Conservation (phyloP, 768 basidiomycete genomes). For the Suillus lakei region DNA sequence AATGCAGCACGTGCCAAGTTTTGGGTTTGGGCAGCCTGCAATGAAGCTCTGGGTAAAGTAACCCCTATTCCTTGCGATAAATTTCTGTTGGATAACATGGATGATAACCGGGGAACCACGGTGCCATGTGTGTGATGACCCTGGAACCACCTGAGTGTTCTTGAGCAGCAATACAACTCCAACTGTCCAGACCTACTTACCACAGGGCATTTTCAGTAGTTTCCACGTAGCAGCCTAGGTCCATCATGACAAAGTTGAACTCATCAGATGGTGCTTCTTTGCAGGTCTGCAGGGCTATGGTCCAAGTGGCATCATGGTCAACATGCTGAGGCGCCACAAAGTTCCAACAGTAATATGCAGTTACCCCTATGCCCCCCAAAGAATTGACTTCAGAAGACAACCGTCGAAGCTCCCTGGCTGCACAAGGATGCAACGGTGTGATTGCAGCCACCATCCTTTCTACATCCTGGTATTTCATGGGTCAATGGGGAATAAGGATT, state of each 20-base stretch:
- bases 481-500: background rate
- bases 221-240: background rate
- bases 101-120: background rate
- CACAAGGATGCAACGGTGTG: background rate
- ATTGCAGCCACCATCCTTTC: background rate
- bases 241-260: background rate
- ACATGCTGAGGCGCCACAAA: background rate
- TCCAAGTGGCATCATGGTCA: background rate
- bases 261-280: background rate
- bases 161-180: background rate
- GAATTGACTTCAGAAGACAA: background rate
- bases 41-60: background rate
- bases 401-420: background rate
- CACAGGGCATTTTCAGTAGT: background rate
- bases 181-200: background rate
- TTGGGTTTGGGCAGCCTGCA: background rate
- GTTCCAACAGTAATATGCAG: background rate
- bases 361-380: background rate
- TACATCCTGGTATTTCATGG: background rate
- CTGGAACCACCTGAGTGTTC: background rate
- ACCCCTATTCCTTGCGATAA: background rate
- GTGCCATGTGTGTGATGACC: background rate
- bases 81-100: background rate
- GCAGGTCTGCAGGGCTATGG: background rate
- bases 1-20: background rate